Base-by-base conservation (phyloP, 164 flowering plant genomes). In the Tetracentron sinense region DNA sequence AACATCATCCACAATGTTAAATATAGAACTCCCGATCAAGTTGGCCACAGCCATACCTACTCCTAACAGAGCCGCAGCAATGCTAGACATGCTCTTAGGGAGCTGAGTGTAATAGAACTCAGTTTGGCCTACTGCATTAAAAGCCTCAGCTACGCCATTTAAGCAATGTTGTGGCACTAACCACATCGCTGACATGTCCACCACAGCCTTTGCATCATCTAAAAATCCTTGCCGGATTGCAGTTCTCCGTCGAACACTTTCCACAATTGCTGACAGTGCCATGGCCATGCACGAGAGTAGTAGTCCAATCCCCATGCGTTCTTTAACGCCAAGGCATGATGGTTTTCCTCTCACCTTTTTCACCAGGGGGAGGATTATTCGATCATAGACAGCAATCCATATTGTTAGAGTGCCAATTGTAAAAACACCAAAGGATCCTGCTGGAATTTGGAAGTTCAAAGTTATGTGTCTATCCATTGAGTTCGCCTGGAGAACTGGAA, bases 401-500 rank as follows among this genome's bases (percentile, higher is more conserved):
- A 69, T 58, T 5, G 64, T 59, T 42, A 69, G 7, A 23, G 68
- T 44, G 27, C 58, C 20, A 14, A 69, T 23, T 0, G 17, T 54
- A 58, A 69, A 69, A 21, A 58, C 33, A 3, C 54, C 6, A 20
- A 58, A 63, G 20, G 73, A 69, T 15, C 64, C 73, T 0, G 68
- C 60, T 0, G 68, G 73, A 59, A 69, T 64, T 64, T 63, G 21
- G 20, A 69, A 69, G 25, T 53, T 42, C 29, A 60, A 46, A 22
- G 64, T 69, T 7, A 69, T 1, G 49, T 64, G 59, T 64, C 73
- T 52, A 44, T 69, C 49, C 73, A 69, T 64, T 26, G 55, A 56
- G 22, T 21, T 63, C 4, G 73, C 73, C 35, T 69, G 73, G 30
- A 58, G 63, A 58, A 30, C 46, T 23, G 29, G 25, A 38, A 62